Base-by-base conservation (phyloP, 2,329 filamentous ascomycete species). In the Knoxdaviesia proteae region DNA sequence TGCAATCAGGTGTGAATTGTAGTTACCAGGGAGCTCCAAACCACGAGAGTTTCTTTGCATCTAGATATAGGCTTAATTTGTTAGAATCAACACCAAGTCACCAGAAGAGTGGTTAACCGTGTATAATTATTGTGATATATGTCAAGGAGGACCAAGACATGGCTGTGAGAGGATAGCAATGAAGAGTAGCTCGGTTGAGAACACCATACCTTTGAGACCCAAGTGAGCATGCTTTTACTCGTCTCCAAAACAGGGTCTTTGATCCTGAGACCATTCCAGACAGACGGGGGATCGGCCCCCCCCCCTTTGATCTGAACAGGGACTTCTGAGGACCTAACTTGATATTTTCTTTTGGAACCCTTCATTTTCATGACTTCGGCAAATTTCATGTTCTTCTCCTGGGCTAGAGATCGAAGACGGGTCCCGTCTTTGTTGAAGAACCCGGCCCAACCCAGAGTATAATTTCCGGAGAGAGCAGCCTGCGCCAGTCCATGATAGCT, bases 331-430 rank as follows among this genome's bases (percentile, higher is more conserved):
- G 20, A 2, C 2, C 3, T 20, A 20, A 2, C 30, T 33, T 11
- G 32, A 32, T 33, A 33, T 41, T 41, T 32, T 11, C 29, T 38
- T 10, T 5, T 39, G 0, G 10, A 31, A 3, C 45, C 47, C 31
- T 41, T 11, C 4, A 29, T 6, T 8, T 41, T 43, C 45, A 52
- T 49, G 8, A 41, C 3, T 11, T 34, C 36, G 5, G 50, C 45
- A 42, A 57, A 55, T 1, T 47, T 32, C 6, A 38, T 46, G 35
- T 56, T 53, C 33, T 46, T 37, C 6, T 45, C n/a, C 36, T 57
- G 53, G n/a, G 56, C 38, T 5, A 46, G 38, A 1, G 54, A 51
- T 6, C 55, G 49, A 34, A 58, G 45, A 36, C 56, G 45, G 10
- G 45, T 42, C 39, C 43, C 45, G 45, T 47, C 40, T 39, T 46